Conservation (phyloP, 2,329 filamentous ascomycete genomes). For the Emericellopsis cladophorae region DNA sequence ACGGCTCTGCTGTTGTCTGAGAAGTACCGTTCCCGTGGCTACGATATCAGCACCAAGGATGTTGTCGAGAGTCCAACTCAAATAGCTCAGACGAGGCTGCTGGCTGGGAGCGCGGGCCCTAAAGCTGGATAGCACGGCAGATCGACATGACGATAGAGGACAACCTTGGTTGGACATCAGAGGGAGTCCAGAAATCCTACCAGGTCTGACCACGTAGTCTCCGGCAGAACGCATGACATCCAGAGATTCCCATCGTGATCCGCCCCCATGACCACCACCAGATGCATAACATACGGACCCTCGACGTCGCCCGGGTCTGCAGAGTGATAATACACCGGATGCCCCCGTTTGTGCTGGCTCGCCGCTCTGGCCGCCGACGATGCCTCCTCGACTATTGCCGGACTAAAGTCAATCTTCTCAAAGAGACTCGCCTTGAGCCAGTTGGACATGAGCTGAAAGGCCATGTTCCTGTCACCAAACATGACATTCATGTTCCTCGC, state of each 20-base stretch:
- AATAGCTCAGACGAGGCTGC: too few relatives aligned
- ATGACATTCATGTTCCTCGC: conserved; percentile 3
- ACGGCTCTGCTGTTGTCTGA: too few relatives aligned
- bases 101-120: too few relatives aligned
- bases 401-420: conserved; percentile 7
- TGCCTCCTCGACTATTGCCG: conserved; percentile 2
- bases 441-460: conserved; percentile 7
- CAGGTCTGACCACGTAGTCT: neutral
- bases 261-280: neutral
- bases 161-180: too few relatives aligned
- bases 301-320: neutral
- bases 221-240: neutral
- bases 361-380: neutral
- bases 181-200: neutral
- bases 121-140: too few relatives aligned
- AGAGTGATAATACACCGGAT: neutral
- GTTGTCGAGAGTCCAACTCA: too few relatives aligned
- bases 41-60: too few relatives aligned
- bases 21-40: too few relatives aligned
- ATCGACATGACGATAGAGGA: too few relatives aligned
- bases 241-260: neutral
- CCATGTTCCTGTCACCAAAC: conserved; percentile 5
- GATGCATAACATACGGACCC: neutral
- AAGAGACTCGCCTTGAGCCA: conserved; percentile 6
- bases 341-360: neutral